Base-by-base conservation (phyloP, 2,329 filamentous ascomycete genomes). In the Penicillium crustosum region DNA sequence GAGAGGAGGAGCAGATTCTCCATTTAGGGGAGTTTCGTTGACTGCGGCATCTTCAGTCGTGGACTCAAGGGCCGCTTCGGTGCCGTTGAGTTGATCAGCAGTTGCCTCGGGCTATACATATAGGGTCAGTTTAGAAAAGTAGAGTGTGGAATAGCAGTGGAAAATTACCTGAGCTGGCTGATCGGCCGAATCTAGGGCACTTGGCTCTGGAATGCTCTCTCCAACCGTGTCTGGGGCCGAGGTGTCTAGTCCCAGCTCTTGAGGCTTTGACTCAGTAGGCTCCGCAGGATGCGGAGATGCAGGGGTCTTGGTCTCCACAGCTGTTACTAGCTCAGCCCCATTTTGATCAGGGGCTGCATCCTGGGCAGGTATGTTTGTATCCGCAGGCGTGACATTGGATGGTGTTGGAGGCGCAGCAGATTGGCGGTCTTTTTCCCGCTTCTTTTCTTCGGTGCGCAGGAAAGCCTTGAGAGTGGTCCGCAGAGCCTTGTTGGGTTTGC, bases 401-500 rank as follows among this genome's bases (percentile, higher is more conserved):
- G 72, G 63, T 19, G 66, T 65, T 15, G 64, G 65, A 12, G 78
- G 73, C 23, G 76, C 71, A 4, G 69, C 63, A 1, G 71, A 67
- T 35, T 71, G 67, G 51, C 84, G 82, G 43, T 81, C 81, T 50
- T 86, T 84, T 67, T 93, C 89, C 61, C 89, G 85, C 76, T 95
- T 96, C 82, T 95, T 96, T 75, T 96, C 90, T 66, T 92, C 90
- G 0, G 89, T 96, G 68, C 93, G 90, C 49, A 99, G 78, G 70
- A 96, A 99, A 13, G 94, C 90, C 66, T 90, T 89, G 65, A 97
- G 89, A 2, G 94, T 99, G 27, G 90, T 94, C 64, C 94, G 88
- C n/a, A 97, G 81, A 29, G 89, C 87, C 73, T 96, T 97, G 75
- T 96, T 91, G 2, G 91, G 86, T 61, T 89, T 92, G 80, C 93